These are phyloP conservation scores for Aureobasidium sp. DNA, from an alignment of 2,329 filamentous ascomycete species.

Conservation along the genomic window DNA sequence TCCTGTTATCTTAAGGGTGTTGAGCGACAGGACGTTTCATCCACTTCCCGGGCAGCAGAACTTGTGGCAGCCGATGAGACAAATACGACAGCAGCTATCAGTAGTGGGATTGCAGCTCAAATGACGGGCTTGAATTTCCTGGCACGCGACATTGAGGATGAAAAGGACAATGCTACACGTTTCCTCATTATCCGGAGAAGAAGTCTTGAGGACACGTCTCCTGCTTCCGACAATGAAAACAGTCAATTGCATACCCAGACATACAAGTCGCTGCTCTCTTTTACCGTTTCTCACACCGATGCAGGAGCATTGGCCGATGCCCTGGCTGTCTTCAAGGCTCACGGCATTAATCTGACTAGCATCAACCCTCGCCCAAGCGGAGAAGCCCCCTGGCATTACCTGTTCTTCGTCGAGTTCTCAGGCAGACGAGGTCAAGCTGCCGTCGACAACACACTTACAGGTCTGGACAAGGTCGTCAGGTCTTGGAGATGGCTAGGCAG, in stretches of 20 bases:
- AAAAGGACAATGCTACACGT: constrained; percentile 67
- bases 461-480: constrained; percentile 52
- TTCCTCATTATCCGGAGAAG: constrained; percentile 59
- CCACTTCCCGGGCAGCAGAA: constrained; percentile 78
- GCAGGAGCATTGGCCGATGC: constrained; percentile 80
- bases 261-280: constrained; percentile 69
- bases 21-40: constrained; percentile 77
- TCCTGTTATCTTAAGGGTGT: constrained; percentile 59
- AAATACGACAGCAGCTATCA: constrained; percentile 64
- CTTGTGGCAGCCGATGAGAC: constrained; percentile 54
- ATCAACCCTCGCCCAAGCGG: constrained; percentile 82
- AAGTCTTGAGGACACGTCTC: constrained; percentile 6
- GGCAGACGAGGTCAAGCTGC: constrained; percentile 45
- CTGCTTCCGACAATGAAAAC: background rate
- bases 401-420: constrained; percentile 90
- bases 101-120: constrained; percentile 64
- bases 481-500: constrained; percentile 51
- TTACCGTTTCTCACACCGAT: constrained; percentile 68
- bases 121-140: constrained; percentile 63
- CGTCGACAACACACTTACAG: constrained; percentile 54
- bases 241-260: background rate
- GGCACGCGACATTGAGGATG: constrained; percentile 63
- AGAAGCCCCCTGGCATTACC: constrained; percentile 72
- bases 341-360: constrained; percentile 75
- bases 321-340: constrained; percentile 67